These are phyloP conservation scores for Penicillium sp. DNA, from an alignment of 2,329 filamentous ascomycete genomes.

Conservation along the genomic window DNA sequence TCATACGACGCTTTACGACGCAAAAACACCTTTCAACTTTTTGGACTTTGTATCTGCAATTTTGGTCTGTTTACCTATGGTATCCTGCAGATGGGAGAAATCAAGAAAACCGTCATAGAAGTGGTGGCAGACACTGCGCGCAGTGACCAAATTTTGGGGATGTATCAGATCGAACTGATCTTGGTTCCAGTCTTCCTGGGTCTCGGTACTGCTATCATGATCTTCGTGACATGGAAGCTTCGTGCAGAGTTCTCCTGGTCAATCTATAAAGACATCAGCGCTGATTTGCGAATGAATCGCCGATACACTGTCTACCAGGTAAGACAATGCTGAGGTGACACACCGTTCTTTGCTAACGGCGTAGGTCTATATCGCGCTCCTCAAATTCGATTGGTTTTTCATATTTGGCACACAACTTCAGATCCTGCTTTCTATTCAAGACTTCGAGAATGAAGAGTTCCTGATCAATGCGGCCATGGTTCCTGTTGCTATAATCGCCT, in stretches of 20 bases:
- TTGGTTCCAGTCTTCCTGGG: constrained; percentile 28
- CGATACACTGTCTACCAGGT: constrained; percentile 30
- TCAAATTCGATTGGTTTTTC: constrained; percentile 33
- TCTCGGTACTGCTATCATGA: constrained; percentile 22
- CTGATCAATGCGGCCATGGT: constrained; percentile 26
- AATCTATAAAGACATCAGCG: constrained; percentile 32
- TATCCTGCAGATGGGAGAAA: constrained; percentile 26
- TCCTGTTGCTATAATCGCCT: constrained; percentile 22
- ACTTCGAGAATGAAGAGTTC: constrained; percentile 20
- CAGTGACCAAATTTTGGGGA: constrained; percentile 12
- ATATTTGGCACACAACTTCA: constrained; percentile 32
- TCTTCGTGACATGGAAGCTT: constrained; percentile 28
- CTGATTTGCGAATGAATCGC: constrained; percentile 31
- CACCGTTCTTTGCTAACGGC: neutral
- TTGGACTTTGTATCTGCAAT: constrained; percentile 30
- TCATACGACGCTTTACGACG: constrained; percentile 31
- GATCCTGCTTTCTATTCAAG: constrained; percentile 22
- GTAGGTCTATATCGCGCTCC: constrained; percentile 30
- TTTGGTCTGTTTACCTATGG: constrained; percentile 28
- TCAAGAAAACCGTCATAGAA: constrained; percentile 19
- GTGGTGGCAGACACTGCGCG: neutral
- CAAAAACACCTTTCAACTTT: constrained; percentile 29
- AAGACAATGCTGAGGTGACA: too few relatives aligned
- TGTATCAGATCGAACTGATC: constrained; percentile 23
- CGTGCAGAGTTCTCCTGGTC: constrained; percentile 31